Evolutionary conservation across 2,329 filamentous ascomycete species (phyloP).

Genomic region (Capronia coronata): DNA sequence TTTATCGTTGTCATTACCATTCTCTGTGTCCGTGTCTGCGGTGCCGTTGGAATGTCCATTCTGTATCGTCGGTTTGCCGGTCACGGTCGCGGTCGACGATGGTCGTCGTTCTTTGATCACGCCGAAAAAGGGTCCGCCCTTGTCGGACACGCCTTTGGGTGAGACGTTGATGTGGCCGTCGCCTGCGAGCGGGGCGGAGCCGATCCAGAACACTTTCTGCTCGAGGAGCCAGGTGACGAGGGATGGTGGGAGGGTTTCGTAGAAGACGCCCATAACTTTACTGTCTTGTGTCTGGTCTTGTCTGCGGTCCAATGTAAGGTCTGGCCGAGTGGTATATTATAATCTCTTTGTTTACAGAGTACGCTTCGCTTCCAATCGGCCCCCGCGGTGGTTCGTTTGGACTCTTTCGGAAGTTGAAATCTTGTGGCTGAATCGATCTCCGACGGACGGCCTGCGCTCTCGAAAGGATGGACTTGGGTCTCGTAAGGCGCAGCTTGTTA

Average conservation of each 20-base stretch:
- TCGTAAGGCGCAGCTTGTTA: too few species aligned
- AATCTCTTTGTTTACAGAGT: too few species aligned
- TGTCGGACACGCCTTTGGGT: conserved; percentile 65
- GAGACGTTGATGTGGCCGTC: conserved; percentile 65
- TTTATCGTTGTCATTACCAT: neutral
- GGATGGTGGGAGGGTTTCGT: conserved; percentile 48
- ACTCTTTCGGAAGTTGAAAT: too few species aligned
- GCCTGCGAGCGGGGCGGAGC: conserved; percentile 61
- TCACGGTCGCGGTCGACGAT: too few species aligned
- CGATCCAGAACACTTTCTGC: conserved; percentile 70
- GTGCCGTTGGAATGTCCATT: neutral
- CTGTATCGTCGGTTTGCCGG: neutral
- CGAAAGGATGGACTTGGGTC: too few species aligned
- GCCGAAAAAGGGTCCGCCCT: conserved; percentile 52
- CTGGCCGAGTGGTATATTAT: too few species aligned
- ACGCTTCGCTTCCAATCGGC: too few species aligned
- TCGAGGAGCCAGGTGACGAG: conserved; percentile 58
- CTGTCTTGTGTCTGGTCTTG: too few species aligned
- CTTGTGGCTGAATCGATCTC: too few species aligned
- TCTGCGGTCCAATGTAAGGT: too few species aligned
- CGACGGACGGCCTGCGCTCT: too few species aligned
- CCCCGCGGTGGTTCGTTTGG: too few species aligned
- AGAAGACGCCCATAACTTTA: conserved; percentile 55
- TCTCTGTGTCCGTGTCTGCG: neutral
- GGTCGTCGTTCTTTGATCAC: conserved; percentile 20